A percentile compares a stretch with the other conserved stretches of the same genome.
Conservation (phyloP, 164 flowering plant genomes). For the Sedum album region DNA sequence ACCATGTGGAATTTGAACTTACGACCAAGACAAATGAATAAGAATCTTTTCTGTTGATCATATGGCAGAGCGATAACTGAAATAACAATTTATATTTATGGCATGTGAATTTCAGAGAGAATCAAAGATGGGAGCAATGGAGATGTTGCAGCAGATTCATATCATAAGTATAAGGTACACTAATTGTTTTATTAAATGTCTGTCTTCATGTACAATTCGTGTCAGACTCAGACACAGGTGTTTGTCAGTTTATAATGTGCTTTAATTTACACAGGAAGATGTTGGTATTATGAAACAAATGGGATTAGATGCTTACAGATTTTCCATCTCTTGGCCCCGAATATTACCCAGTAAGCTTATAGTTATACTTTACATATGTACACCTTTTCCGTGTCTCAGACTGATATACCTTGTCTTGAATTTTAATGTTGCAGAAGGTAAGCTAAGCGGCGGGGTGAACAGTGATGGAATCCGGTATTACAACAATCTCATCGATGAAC, state of each 20-base stretch:
- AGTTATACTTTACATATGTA: too few relatives aligned
- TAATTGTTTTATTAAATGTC: not conserved
- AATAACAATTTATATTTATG: not conserved
- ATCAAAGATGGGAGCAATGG: slow-evolving; percentile 30
- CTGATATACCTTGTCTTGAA: not conserved
- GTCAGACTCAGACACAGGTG: too few relatives aligned
- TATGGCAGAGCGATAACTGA: too few relatives aligned
- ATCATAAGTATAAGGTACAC: slow-evolving; percentile 37
- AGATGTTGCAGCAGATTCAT: slow-evolving; percentile 31
- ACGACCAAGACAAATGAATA: too few relatives aligned
- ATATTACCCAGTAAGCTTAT: slow-evolving; percentile 41
- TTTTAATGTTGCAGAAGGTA: slow-evolving; percentile 30
- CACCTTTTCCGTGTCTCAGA: not conserved
- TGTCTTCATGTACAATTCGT: not conserved
- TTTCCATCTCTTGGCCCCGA: slow-evolving; percentile 79
- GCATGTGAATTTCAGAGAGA: slow-evolving; percentile 18
- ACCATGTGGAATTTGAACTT: too few relatives aligned
- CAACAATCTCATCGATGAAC: slow-evolving; percentile 55
- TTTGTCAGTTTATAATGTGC: not conserved
- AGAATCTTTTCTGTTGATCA: too few relatives aligned
- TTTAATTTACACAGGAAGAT: slow-evolving; percentile 39
- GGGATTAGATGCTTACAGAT: slow-evolving; percentile 52
- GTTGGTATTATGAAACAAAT: slow-evolving; percentile 43
- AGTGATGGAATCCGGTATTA: slow-evolving; percentile 45
- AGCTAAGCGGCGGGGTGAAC: slow-evolving; percentile 42